A percentile compares a stretch with the other conserved stretches of the same genome.
These are phyloP conservation scores for Phytophthora uliginosa DNA, from an alignment of 352 stramenopile genomes.

Conservation along the genomic window DNA sequence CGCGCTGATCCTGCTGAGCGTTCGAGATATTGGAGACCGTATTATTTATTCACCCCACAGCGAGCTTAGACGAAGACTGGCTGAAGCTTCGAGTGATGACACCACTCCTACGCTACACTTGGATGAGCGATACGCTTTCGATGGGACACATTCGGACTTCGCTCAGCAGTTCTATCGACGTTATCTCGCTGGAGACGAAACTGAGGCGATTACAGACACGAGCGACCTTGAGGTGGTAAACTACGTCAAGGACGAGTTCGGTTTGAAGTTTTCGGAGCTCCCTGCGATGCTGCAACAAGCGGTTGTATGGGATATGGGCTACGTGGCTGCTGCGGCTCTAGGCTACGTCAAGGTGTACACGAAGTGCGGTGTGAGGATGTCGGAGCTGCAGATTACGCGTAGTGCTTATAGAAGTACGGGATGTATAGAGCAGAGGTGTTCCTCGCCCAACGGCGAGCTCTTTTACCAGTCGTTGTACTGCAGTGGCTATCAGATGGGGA, in stretches of 20 bases:
- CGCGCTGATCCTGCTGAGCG: background rate
- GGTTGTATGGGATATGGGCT: slow-evolving; percentile 57
- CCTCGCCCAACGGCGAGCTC: slow-evolving; percentile 39
- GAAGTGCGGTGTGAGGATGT: slow-evolving; percentile 53
- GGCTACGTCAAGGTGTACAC: slow-evolving; percentile 49
- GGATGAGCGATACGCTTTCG: slow-evolving; percentile 54
- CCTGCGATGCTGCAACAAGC: slow-evolving; percentile 57
- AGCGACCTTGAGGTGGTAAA: slow-evolving; percentile 15
- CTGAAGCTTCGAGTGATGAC: slow-evolving; percentile 7
- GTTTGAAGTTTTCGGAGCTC: slow-evolving; percentile 35
- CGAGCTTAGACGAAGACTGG: slow-evolving; percentile 15
- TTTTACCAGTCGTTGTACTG: slow-evolving; percentile 53
- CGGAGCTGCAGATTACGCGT: slow-evolving; percentile 45
- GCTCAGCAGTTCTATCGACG: slow-evolving; percentile 64
- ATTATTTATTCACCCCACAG: slow-evolving; percentile 32
- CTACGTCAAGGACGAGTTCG: slow-evolving; percentile 34
- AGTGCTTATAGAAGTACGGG: slow-evolving; percentile 31
- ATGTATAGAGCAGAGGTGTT: slow-evolving; percentile 47
- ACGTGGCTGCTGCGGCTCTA: slow-evolving; percentile 39
- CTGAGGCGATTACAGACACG: slow-evolving; percentile 20
- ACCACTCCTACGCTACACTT: slow-evolving; percentile 32
- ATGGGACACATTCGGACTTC: slow-evolving; percentile 62
- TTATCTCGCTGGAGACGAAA: slow-evolving; percentile 42
- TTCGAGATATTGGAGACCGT: background rate
- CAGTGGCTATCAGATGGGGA: slow-evolving; percentile 40